Evolutionary conservation across 352 stramenopile genomes (phyloP), one percentile per base, ranked within the genome.

Genomic region (Halophytophthora polymorphica): DNA sequence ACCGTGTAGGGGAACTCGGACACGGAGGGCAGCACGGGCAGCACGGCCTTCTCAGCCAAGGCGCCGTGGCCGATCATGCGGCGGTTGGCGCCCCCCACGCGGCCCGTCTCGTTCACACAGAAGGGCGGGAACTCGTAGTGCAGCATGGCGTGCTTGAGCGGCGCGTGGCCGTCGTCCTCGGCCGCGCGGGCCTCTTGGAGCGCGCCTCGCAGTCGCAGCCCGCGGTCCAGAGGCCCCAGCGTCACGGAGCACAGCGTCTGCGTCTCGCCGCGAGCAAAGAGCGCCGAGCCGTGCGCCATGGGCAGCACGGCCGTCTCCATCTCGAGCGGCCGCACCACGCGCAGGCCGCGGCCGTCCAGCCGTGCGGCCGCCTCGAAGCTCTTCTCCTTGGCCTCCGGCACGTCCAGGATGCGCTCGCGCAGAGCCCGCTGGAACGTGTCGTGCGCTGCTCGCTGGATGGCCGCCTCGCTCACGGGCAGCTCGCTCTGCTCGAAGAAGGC

Each of bases 61-160:
- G 97, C 96, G 18, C 97, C 96, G 61, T 99, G 97, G 45, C 84
- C 97, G 44, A 99, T 80, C 90, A 98, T 98, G 60, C 97, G 81
- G 52, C 90, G 77, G 58, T 97, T 96, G 2, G 77, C 66, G 25
- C 86, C 88, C 34, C 75, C 74, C 17, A 95, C 65, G 37, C 86
- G 72, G 22, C 97, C 96, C 15, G 92, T 96, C 51, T 98, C 94
- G 39, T 98, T 98, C 13, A 99, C 96, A 56, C 86, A 97, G 72
- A 97, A 99, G 1, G 95, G 90, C 11, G 96, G 96, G 71, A 99
- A 99, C 56, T 99, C 91, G 58, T 99, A 99, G 71, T 99, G 96
- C 53, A 99, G 76, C 71, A 99, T 99, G 48, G 83, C 81, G 50
- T 92, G 72, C 56, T 93, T 90, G 33, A 86, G 45, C 23, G 64